These are phyloP conservation scores for Penicillium freii DNA, from an alignment of 2,329 filamentous ascomycete genomes.

Conservation along the genomic window DNA sequence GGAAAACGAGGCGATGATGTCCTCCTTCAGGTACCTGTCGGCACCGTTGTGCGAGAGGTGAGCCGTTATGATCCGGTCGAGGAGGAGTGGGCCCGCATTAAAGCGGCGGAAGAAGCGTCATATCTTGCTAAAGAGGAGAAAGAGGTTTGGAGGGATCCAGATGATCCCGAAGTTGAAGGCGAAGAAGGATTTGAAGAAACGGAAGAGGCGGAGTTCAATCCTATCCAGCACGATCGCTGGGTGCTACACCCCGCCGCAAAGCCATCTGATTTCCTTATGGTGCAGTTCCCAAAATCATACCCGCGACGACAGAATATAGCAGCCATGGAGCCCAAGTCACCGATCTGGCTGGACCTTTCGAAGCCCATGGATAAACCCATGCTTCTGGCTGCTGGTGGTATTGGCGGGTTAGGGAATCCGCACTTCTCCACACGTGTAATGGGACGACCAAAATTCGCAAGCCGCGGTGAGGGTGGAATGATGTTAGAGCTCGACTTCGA, in stretches of 20 bases:
- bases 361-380: constrained; percentile 78
- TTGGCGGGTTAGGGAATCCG: constrained; percentile 89
- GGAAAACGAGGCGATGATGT: constrained; percentile 84
- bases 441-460: constrained; percentile 80
- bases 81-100: constrained; percentile 56
- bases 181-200: constrained; percentile 29
- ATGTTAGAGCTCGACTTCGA: constrained; percentile 81
- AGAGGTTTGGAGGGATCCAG: constrained; percentile 21
- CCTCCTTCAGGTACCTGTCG: constrained; percentile 85
- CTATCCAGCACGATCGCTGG: constrained; percentile 68
- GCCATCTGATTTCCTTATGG: constrained; percentile 64
- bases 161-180: constrained; percentile 1
- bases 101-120: constrained; percentile 45
- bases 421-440: constrained; percentile 80
- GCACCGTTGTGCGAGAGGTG: constrained; percentile 84
- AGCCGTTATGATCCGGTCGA: constrained; percentile 72
- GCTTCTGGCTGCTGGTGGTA: constrained; percentile 79
- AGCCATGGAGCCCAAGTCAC: constrained; percentile 67
- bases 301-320: constrained; percentile 58
- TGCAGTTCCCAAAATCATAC: constrained; percentile 57
- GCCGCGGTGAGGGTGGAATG: constrained; percentile 76
- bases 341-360: constrained; percentile 70
- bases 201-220: constrained; percentile 43
- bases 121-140: constrained; percentile 48
- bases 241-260: constrained; percentile 79